phyloP scores from a whole-genome alignment of 1,139 yeast genomes.

The Lodderomyces oxycetoniae region DNA sequence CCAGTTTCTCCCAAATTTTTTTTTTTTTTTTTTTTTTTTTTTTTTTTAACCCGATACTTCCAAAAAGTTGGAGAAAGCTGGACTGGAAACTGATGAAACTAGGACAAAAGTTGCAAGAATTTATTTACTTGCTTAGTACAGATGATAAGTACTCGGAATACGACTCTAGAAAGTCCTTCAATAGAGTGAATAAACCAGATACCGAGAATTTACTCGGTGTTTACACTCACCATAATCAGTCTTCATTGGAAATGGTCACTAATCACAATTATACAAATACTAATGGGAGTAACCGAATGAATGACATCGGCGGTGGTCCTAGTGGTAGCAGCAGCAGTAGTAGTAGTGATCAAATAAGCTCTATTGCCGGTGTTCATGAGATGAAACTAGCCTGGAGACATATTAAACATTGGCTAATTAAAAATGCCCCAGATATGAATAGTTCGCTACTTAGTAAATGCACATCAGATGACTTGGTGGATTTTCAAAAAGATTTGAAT shows the following conservation, averaged over 20 bases:
- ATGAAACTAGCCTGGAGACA: constrained; percentile 66
- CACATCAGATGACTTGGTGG: constrained; percentile 55
- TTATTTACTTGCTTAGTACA: constrained; percentile 61
- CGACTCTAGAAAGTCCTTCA: constrained; percentile 48
- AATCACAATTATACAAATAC: constrained; percentile 12
- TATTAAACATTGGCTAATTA: constrained; percentile 56
- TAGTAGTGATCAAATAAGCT: background rate
- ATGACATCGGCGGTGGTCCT: background rate
- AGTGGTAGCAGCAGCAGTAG: background rate
- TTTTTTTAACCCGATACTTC: background rate
- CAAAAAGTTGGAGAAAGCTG: too few species aligned
- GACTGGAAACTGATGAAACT: too few species aligned
- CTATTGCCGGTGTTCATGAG: constrained; percentile 55
- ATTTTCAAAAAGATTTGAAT: constrained; percentile 61
- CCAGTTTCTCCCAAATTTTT: too few species aligned
- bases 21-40: background rate
- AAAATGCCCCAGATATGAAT: constrained; percentile 51
- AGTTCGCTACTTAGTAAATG: constrained; percentile 60
- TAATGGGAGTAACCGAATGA: background rate
- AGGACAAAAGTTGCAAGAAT: constrained; percentile 41
- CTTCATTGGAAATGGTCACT: constrained; percentile 22
- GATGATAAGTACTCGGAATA: constrained; percentile 67
- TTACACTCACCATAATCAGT: constrained; percentile 28
- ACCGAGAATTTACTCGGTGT: constrained; percentile 28
- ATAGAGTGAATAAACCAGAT: constrained; percentile 42